Conservation (phyloP, 352 stramenopile genomes). For the Blastocystis sp. region DNA sequence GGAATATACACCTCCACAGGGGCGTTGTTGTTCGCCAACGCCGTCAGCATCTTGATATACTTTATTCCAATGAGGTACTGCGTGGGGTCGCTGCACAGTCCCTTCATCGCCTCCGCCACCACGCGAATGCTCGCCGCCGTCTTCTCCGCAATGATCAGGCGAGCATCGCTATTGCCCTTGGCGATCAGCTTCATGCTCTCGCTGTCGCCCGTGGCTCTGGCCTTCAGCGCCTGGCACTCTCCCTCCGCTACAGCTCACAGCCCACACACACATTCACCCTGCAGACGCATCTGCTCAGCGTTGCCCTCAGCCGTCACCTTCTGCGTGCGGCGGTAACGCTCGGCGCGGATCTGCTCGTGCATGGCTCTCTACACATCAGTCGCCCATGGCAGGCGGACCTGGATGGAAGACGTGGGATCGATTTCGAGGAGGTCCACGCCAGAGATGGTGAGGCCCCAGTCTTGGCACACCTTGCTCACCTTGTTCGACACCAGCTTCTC, state of each 20-base stretch:
- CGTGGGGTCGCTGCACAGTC: constrained; percentile 69
- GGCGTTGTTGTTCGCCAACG: constrained; percentile 34
- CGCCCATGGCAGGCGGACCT: not conserved
- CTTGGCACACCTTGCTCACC: constrained; percentile 71
- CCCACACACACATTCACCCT: constrained; percentile 8
- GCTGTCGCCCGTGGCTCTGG: constrained; percentile 70
- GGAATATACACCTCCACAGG: constrained; percentile 71
- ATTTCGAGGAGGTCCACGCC: constrained; percentile 72
- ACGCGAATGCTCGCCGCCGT: constrained; percentile 64
- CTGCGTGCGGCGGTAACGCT: constrained; percentile 71
- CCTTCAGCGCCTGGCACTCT: constrained; percentile 70
- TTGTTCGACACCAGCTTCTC: constrained; percentile 70
- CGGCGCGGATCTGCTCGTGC: constrained; percentile 72
- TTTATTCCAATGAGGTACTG: constrained; percentile 72
- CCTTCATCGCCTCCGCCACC: constrained; percentile 70
- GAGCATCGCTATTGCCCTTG: constrained; percentile 70
- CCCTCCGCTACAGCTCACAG: constrained; percentile 69
- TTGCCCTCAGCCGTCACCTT: constrained; percentile 72
- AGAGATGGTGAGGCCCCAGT: constrained; percentile 72
- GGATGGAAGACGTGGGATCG: constrained; percentile 68
- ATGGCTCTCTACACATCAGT: constrained; percentile 70
- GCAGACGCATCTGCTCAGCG: constrained; percentile 68
- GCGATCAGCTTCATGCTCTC: constrained; percentile 70
- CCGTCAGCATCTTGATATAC: constrained; percentile 71
- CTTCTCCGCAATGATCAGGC: constrained; percentile 70